Evolutionary conservation across 805 yeast species (phyloP), one percentile per base, ranked within the genome.

Genomic region (Cyberlindnera subsufficiens): DNA sequence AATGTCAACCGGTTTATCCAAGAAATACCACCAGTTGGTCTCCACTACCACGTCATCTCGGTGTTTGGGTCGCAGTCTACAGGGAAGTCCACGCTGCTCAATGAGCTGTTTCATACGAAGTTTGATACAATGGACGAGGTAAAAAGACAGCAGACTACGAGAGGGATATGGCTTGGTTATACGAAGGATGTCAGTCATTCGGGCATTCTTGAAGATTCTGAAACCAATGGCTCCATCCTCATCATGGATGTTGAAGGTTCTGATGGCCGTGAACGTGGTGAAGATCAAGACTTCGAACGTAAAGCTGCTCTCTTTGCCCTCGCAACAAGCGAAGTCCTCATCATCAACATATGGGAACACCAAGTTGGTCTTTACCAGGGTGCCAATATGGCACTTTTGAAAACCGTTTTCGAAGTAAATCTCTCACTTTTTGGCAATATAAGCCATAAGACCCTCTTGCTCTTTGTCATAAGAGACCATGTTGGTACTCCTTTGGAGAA

Each of bases 201-300:
- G 11, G 13, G 27, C 10, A 11, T 22, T 22, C 4, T 11, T 8
- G 27, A 22, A 22, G 27, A 22, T 22, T 9, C 27, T 22, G 27
- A 48, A 6, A 55, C 55, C 34, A 44, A 46, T 19, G 47, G 52
- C 6, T 71, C 78, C 49, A 69, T 88, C 10, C 74, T 87, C 47
- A 95, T 93, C 3, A 75, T 93, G 75, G 99, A 93, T 60, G 98
- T 93, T n/a, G 99, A 93, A 66, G 99, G 99, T 38, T 90, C 97
- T 1, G 99, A 93, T 66, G 98, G 99, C 38, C 76, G 96, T 46
- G 99, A 93, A 65, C 77, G 97, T 43, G 98, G 98, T 20, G 99
- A 93, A 56, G 98, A 93, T 64, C 97, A 93, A 64, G 99, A 93
- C 65, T 93, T 93, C 63, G 99, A 93, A 65, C 77, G 99, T 44